Evolutionary conservation across 2,329 filamentous ascomycete species (phyloP), one percentile per base, ranked within the genome.

Genomic region (Cytospora chrysosperma): DNA sequence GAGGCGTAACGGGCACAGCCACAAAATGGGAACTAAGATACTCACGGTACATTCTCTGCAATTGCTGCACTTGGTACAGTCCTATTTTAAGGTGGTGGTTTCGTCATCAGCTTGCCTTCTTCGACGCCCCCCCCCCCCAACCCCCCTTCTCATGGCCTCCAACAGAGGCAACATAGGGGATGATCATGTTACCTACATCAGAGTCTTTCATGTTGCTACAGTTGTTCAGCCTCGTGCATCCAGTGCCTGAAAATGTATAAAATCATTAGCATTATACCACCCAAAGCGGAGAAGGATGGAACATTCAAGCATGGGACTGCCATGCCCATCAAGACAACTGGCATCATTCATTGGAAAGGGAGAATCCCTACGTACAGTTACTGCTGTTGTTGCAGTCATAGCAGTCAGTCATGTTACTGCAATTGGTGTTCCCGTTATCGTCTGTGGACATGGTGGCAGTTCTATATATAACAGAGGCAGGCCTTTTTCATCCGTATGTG

Each of bases 311-410:
- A 8, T 32, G 12, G 30, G 19, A 21, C 7, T 19, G 21, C 27
- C 9, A 26, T 4, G 12, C 21, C 6, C 4, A 6, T 28, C 15
- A 26, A 34, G 32, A 15, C 26, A 15, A 12, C 17, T 7, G n/a
- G n/a, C n/a, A n/a, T 49, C n/a, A 21, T 13, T 17, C n/a, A 8
- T 19, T n/a, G 4, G 7, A 6, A 19, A 6, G 13, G 19, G 10
- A n/a, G 17, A 12, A 26, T 12, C 12, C 43, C 19, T 12, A 43
- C 63, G 17, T 56, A 65, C 63, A 65, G 40, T 65, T 65, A 43
- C 63, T 65, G 32, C 63, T 65, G 19, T 62, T n/a, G 30, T 24
- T 37, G 40, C 63, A 65, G 56, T 62, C 47, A 28, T 65, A 62
- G 56, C 63, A 65, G 37, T 65, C 15, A 15, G 5, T 47, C 51